Percentiles rank a stretch among this genome's conserved stretches.
Conservation (phyloP, 2,329 filamentous ascomycete genomes). For the Diaporthe aspalathi region DNA sequence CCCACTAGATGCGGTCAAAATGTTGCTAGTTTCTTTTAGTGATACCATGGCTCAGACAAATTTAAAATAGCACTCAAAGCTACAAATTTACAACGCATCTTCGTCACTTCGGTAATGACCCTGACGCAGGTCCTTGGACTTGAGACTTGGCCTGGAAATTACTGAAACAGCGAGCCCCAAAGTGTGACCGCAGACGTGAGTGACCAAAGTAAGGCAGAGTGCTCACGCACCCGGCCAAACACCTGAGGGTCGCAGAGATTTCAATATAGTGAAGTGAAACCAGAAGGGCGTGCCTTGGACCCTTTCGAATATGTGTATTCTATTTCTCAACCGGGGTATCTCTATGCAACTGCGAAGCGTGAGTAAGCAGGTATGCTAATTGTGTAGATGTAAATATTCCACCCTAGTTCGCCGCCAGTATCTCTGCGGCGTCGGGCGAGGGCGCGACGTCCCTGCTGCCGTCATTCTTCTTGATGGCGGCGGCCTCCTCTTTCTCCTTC, state of each 20-base stretch:
- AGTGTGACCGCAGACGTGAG: not conserved
- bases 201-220: not conserved
- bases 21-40: slow-evolving; percentile 1
- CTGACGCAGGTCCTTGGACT: not conserved
- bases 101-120: not conserved
- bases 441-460: slow-evolving; percentile 59
- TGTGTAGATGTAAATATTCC: slow-evolving; percentile 32
- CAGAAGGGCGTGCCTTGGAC: not conserved
- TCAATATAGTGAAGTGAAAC: not conserved
- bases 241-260: not conserved
- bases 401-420: slow-evolving; percentile 65
- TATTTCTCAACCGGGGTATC: slow-evolving; percentile 38
- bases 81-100: not conserved
- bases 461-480: slow-evolving; percentile 55
- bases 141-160: not conserved
- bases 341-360: slow-evolving; percentile 15
- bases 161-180: too few species aligned
- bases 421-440: slow-evolving; percentile 66
- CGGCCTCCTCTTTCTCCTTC: slow-evolving; percentile 55
- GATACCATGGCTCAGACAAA: not conserved
- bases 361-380: not conserved
- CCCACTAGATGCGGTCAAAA: not conserved
- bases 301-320: not conserved
- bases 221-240: not conserved
- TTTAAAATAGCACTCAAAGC: not conserved